Evolutionary conservation across 1,284 basidiomycete species (phyloP).

Genomic region (Melanopsichium pennsylvanicum): DNA sequence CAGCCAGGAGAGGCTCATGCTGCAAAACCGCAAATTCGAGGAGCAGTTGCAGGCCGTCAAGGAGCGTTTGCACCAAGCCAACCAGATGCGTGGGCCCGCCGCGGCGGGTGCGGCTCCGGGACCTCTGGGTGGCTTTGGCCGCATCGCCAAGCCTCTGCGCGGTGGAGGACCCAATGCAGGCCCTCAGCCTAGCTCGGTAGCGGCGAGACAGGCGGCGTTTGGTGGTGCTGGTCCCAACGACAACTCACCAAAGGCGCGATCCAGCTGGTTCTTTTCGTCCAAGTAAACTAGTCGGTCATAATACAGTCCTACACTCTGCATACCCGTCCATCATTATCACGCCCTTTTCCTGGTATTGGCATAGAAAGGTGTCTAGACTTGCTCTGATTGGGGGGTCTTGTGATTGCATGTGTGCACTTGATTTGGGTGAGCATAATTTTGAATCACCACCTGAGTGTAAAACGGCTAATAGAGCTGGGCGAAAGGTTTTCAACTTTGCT

Average conservation of each 20-base stretch:
- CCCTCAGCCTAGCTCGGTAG: conserved; percentile 37
- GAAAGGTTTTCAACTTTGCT: too few species aligned
- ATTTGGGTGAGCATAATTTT: too few species aligned
- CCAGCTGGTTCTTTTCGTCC: conserved; percentile 59
- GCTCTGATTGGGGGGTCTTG: background rate
- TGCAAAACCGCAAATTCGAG: conserved; percentile 95
- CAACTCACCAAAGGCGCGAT: conserved; percentile 53
- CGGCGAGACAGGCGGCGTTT: conserved; percentile 35
- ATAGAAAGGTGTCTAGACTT: conserved; percentile 2
- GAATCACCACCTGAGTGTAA: too few species aligned
- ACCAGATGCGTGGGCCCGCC: conserved; percentile 72
- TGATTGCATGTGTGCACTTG: background rate
- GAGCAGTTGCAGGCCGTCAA: conserved; percentile 88
- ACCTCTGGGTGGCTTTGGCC: conserved; percentile 79
- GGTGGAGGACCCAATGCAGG: conserved; percentile 72
- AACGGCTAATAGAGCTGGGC: too few species aligned
- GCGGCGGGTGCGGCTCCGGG: conserved; percentile 65
- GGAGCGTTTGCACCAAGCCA: conserved; percentile 87
- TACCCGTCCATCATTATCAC: conserved; percentile 23
- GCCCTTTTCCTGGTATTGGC: conserved; percentile 1
- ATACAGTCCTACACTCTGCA: conserved; percentile 1
- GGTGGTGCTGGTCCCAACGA: conserved; percentile 18
- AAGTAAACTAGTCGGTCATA: conserved; percentile 14
- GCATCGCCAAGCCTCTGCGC: conserved; percentile 94
- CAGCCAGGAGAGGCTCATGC: conserved; percentile 85